Evolutionary conservation across 192 early-diverging fungal species (phyloP), one percentile per base, ranked within the genome.

Genomic region (Podila verticillata): DNA sequence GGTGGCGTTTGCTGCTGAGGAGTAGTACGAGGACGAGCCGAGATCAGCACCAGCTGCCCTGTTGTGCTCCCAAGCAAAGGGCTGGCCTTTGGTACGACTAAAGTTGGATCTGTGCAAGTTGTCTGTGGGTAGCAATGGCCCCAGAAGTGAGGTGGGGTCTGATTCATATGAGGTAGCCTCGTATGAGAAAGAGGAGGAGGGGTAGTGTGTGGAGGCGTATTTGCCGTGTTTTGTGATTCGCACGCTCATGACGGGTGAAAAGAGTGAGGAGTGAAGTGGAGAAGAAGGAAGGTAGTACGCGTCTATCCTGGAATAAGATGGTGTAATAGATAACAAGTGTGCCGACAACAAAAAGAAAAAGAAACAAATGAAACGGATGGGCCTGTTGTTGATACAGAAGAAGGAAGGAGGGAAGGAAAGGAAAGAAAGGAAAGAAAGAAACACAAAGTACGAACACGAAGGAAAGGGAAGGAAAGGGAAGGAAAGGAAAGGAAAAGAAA

Each of bases 181-280:
- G 39, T 44, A 44, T 15, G 39, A 17, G 17, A 44, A 44, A 15
- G 58, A 58, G 12, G 68, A 69, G 5, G 68, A 28, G 13, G 67
- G 48, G 51, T 59, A 64, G 54, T 65, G 73, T 31, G 67, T 65
- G 6, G 63, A 70, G 47, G 62, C 63, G 34, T 62, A 57, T 35
- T 68, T 44, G 58, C 63, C 68, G 48, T 78, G 65, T 20, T 71
- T 66, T 71, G 68, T 48, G 28, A 48, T 31, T 28, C 68, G 68
- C 1, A 78, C 48, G 44, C 63, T 77, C 73, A 75, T 77, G 19
- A 44, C n/a, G 20, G 47, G 19, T 48, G 28, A 22, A 12, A 17
- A 31, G 51, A 3, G 51, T 7, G 54, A 8, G 4, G 13, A 54
- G 26, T 24, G 49, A 12, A 47, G 30, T 8, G 51, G 29, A 12